phyloP scores from a whole-genome alignment of 495 filamentous ascomycete genomes.

The Cetradonia linearis region DNA sequence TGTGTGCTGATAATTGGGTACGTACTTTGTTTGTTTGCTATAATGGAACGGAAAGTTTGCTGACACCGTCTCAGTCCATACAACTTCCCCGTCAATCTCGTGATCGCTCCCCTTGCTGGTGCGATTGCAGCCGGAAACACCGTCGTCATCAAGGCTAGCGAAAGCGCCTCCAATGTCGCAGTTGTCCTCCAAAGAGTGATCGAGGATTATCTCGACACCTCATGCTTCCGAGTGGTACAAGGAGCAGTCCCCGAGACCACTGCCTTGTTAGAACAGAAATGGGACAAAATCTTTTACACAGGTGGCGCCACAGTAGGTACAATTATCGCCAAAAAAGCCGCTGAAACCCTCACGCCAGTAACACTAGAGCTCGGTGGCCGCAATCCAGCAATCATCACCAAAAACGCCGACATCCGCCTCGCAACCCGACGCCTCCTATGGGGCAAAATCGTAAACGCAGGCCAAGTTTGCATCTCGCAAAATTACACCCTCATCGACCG shows the following conservation, averaged over 20 bases:
- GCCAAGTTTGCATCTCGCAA: constrained; percentile 80
- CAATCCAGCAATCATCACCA: constrained; percentile 84
- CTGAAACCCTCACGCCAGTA: constrained; percentile 82
- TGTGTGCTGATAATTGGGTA: constrained; percentile 76
- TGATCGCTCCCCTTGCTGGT: constrained; percentile 68
- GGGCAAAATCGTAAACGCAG: constrained; percentile 76
- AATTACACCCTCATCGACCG: constrained; percentile 82
- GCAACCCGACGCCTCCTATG: constrained; percentile 77
- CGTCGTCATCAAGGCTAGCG: constrained; percentile 80
- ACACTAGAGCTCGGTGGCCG: constrained; percentile 80
- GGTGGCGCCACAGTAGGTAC: constrained; percentile 65
- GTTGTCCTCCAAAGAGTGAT: constrained; percentile 70
- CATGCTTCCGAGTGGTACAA: constrained; percentile 69
- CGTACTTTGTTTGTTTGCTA: constrained; percentile 14
- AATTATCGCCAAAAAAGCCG: constrained; percentile 86
- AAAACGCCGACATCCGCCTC: constrained; percentile 66
- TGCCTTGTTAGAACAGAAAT: constrained; percentile 73
- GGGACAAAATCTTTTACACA: constrained; percentile 98
- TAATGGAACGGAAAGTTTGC: not conserved
- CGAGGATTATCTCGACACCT: constrained; percentile 60
- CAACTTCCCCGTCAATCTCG: constrained; percentile 83
- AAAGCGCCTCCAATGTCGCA: constrained; percentile 63
- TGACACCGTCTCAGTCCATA: constrained; percentile 46
- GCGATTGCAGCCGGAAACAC: constrained; percentile 90
- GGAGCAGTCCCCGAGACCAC: constrained; percentile 72